Conservation (phyloP, 768 basidiomycete species). For the Mycena galericulata region DNA sequence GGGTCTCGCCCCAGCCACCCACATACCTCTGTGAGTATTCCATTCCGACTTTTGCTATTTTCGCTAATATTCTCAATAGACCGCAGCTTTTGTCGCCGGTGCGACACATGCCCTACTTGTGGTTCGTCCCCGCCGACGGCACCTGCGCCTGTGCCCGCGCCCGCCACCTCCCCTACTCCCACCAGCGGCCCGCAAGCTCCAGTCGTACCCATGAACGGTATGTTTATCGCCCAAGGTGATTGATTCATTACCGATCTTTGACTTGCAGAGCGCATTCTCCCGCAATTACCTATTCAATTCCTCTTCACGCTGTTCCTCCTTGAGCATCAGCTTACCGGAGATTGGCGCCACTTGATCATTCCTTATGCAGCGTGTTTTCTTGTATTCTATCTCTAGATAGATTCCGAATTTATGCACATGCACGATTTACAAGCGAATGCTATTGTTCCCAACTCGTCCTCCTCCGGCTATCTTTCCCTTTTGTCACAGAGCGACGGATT, state of each 20-base stretch:
- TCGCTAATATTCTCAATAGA: too few relatives aligned
- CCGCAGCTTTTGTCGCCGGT: too few relatives aligned
- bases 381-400: conserved; percentile 21
- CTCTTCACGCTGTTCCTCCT: conserved; percentile 23
- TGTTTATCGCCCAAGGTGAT: neutral
- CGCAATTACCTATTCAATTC: conserved; percentile 18
- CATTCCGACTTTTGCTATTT: neutral
- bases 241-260: conserved; percentile 8
- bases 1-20: neutral
- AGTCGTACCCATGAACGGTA: too few relatives aligned
- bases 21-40: conserved; percentile 8
- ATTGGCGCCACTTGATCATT: conserved; percentile 20
- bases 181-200: conserved; percentile 11
- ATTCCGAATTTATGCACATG: conserved; percentile 11
- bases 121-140: conserved; percentile 4
- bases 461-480: conserved; percentile 17
- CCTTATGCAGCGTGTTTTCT: conserved; percentile 17
- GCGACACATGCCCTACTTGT: conserved; percentile 23
- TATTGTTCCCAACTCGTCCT: conserved; percentile 15
- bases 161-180: conserved; percentile 8
- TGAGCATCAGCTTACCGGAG: conserved; percentile 14
- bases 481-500: conserved; percentile 9
- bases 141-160: neutral
- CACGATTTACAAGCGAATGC: conserved; percentile 1
- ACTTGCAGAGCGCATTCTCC: conserved; percentile 19